These are phyloP conservation scores for Gossypium gossypioides DNA, from an alignment of 441 rosid genomes.

Conservation along the genomic window DNA sequence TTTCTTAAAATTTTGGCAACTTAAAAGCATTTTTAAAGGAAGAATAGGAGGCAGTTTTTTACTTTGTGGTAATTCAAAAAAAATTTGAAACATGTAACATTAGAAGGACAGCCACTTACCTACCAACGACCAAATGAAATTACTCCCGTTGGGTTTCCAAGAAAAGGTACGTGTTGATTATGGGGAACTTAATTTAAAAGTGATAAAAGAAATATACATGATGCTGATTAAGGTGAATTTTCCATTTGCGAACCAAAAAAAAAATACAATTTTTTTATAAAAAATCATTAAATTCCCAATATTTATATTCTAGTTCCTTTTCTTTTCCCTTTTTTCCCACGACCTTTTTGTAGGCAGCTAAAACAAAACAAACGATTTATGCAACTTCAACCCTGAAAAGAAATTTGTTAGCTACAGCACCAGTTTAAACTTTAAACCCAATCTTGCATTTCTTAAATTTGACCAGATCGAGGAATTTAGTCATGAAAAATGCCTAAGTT, in stretches of 20 bases:
- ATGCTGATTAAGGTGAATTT: conserved; percentile 12
- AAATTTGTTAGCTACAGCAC: conserved; percentile 11
- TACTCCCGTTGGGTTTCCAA: conserved; percentile 17
- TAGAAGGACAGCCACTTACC: conserved; percentile 29
- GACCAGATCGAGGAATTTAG: conserved; percentile 19
- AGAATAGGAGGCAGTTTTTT: not conserved
- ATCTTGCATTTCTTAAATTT: not conserved
- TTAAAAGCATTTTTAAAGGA: conserved; percentile 1
- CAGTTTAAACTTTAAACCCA: not conserved
- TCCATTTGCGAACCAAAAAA: conserved; percentile 6
- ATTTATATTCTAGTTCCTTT: conserved; percentile 5
- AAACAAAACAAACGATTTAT: not conserved
- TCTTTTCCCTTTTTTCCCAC: not conserved
- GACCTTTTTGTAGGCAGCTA: not conserved
- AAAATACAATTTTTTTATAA: not conserved
- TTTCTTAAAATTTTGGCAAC: conserved; percentile 13
- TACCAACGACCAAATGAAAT: conserved; percentile 28
- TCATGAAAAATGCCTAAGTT: not conserved
- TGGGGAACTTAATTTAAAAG: too few relatives aligned
- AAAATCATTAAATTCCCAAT: not conserved
- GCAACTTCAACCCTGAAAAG: not conserved
- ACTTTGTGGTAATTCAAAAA: not conserved
- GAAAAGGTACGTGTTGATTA: not conserved
- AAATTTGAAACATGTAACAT: conserved; percentile 7
- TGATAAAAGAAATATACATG: not conserved